Evolutionary conservation across 768 basidiomycete genomes (phyloP).

Genomic region (Psilocybe sp.): DNA sequence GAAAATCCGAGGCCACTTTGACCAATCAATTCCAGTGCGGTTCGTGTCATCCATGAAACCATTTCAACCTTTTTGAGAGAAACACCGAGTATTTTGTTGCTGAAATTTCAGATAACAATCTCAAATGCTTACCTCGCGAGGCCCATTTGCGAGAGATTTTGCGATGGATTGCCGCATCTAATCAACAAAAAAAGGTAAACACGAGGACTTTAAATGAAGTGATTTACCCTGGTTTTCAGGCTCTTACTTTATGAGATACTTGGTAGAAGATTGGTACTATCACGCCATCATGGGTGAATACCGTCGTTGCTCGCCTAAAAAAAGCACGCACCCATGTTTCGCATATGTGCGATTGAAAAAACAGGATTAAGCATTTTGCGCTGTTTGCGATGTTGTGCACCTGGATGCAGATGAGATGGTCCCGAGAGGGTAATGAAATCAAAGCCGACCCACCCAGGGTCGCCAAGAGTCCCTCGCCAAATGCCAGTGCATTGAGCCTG

Average conservation of each 20-base stretch:
- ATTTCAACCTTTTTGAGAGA: slow-evolving; percentile 8
- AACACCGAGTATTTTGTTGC: background rate
- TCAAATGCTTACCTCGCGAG: slow-evolving; percentile 7
- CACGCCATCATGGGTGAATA: background rate
- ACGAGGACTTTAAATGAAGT: background rate
- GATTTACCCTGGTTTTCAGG: no score
- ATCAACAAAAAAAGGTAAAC: no score
- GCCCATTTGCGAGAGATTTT: slow-evolving; percentile 17
- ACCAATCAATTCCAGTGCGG: slow-evolving; percentile 47
- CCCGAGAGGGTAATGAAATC: background rate
- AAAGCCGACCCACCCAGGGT: slow-evolving; percentile 15
- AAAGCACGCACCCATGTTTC: slow-evolving; percentile 23
- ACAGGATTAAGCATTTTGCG: slow-evolving; percentile 44
- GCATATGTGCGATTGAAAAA: slow-evolving; percentile 40
- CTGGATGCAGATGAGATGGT: slow-evolving; percentile 12
- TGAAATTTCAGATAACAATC: background rate
- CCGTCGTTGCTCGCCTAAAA: background rate
- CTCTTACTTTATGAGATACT: slow-evolving; percentile 26
- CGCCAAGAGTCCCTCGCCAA: slow-evolving; percentile 16
- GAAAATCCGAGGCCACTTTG: slow-evolving; percentile 46
- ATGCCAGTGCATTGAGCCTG: slow-evolving; percentile 13
- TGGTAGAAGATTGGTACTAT: slow-evolving; percentile 31
- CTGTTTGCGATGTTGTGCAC: slow-evolving; percentile 38
- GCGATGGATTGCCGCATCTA: slow-evolving; percentile 25
- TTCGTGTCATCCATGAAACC: slow-evolving; percentile 27